Evolutionary conservation across 768 basidiomycete species (phyloP).

Genomic region (Rhodotorula taiwanensis): DNA sequence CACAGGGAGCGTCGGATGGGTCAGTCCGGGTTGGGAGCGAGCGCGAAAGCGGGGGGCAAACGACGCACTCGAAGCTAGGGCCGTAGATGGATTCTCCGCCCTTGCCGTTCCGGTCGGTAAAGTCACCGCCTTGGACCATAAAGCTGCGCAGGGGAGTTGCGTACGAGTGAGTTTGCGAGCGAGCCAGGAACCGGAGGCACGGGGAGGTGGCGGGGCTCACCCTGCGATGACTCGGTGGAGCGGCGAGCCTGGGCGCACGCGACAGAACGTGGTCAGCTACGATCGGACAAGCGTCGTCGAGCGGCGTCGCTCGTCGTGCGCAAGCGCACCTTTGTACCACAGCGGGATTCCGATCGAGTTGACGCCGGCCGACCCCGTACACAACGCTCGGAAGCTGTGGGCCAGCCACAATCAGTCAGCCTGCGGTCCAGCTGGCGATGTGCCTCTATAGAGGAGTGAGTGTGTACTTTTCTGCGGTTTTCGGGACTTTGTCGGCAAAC

Average conservation of each 20-base stretch:
- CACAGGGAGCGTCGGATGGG: background rate
- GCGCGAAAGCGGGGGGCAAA: too few relatives aligned
- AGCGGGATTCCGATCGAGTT: conserved; percentile 63
- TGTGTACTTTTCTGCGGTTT: conserved; percentile 64
- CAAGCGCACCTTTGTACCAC: conserved; percentile 61
- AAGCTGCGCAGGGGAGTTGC: conserved; percentile 18
- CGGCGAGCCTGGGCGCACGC: background rate
- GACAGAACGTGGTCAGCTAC: too few relatives aligned
- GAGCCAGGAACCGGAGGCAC: background rate
- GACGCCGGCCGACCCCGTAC: conserved; percentile 76
- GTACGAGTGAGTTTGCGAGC: too few relatives aligned
- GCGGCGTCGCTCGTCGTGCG: too few relatives aligned
- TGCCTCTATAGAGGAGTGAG: background rate
- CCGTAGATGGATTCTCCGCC: conserved; percentile 80
- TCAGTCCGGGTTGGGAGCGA: background rate
- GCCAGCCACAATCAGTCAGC: too few relatives aligned
- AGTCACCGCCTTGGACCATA: conserved; percentile 52
- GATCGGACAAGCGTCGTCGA: too few relatives aligned
- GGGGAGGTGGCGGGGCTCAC: conserved; percentile 48
- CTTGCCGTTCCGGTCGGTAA: conserved; percentile 68
- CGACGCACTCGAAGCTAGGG: conserved; percentile 52
- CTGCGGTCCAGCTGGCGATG: too few relatives aligned
- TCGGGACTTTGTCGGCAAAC: conserved; percentile 63
- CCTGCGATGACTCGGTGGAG: conserved; percentile 65
- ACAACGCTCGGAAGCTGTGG: conserved; percentile 62